Evolutionary conservation across 106 monocot species (phyloP).

Genomic region (Acorus gramineus): DNA sequence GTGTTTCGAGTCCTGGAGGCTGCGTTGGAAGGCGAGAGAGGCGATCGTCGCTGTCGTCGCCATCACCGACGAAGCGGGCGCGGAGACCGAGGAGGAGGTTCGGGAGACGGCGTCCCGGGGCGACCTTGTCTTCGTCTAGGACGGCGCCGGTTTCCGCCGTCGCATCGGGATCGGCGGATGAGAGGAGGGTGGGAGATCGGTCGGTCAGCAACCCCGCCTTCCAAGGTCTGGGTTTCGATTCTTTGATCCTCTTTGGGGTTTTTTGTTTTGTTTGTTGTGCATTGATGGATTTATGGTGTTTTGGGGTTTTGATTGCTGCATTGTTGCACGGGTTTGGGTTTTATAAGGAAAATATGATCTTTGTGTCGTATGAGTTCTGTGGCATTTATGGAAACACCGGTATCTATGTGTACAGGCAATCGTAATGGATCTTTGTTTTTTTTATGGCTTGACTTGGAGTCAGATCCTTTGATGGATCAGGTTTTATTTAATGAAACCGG

Average conservation of each 20-base stretch:
- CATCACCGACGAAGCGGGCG: slow-evolving; percentile 11
- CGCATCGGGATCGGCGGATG: slow-evolving; percentile 18
- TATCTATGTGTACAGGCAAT: no score
- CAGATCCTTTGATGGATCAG: no score
- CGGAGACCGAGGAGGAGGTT: slow-evolving; percentile 13
- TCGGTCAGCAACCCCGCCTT: slow-evolving; percentile 33
- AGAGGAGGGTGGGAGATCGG: background rate
- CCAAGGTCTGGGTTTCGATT: slow-evolving; percentile 15
- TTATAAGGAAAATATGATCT: no score
- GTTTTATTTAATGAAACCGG: no score
- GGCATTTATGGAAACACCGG: no score
- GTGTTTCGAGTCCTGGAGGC: no score
- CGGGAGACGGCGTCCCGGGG: slow-evolving; percentile 1
- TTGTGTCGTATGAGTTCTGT: no score
- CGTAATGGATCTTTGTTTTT: no score
- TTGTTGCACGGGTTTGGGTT: no score
- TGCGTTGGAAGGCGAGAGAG: slow-evolving; percentile 13
- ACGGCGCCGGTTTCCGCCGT: slow-evolving; percentile 58
- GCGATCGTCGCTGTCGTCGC: background rate
- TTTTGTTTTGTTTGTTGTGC: background rate
- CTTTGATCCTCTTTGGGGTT: background rate
- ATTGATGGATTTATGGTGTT: background rate
- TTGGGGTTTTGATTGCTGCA: background rate
- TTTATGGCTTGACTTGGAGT: no score
- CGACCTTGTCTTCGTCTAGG: background rate